Conservation (phyloP, 2,329 filamentous ascomycete genomes). For the Dactylellina parvicollis region DNA sequence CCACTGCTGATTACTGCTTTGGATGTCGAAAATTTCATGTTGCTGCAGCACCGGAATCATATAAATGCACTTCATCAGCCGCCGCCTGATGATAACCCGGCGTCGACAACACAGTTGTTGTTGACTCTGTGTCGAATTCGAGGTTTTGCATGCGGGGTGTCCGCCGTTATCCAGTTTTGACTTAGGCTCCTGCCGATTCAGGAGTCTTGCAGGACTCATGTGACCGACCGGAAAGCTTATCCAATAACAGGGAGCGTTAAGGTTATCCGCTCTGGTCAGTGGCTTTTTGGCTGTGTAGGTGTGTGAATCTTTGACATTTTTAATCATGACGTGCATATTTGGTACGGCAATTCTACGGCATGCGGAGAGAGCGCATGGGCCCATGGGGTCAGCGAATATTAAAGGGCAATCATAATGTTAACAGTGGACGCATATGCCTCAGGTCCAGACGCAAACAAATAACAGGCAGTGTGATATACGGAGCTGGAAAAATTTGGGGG, state of each 20-base stretch:
- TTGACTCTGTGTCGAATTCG: not conserved
- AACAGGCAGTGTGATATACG: not conserved
- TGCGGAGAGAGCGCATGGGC: not conserved
- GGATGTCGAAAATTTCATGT: too few relatives aligned
- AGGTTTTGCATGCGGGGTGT: not conserved
- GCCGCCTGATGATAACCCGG: too few relatives aligned
- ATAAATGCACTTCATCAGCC: too few relatives aligned
- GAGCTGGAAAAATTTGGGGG: not conserved
- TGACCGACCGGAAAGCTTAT: slow-evolving; percentile 15
- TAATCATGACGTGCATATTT: slow-evolving; percentile 40
- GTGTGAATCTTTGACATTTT: not conserved
- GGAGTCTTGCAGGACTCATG: slow-evolving; percentile 18
- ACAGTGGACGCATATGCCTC: not conserved
- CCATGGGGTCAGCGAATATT: slow-evolving; percentile 6
- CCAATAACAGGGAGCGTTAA: slow-evolving; percentile 5
- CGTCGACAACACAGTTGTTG: slow-evolving; percentile 18
- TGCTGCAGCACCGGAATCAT: not conserved
- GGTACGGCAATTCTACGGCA: slow-evolving; percentile 11
- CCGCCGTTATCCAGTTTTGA: slow-evolving; percentile 9
- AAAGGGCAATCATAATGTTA: not conserved
- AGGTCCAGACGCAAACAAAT: not conserved
- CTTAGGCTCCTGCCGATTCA: slow-evolving; percentile 3
- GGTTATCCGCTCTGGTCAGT: not conserved
- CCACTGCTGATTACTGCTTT: too few relatives aligned
- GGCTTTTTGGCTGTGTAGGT: not conserved